phyloP scores from a whole-genome alignment of 441 rosid genomes.

The Euphorbia corollata region DNA sequence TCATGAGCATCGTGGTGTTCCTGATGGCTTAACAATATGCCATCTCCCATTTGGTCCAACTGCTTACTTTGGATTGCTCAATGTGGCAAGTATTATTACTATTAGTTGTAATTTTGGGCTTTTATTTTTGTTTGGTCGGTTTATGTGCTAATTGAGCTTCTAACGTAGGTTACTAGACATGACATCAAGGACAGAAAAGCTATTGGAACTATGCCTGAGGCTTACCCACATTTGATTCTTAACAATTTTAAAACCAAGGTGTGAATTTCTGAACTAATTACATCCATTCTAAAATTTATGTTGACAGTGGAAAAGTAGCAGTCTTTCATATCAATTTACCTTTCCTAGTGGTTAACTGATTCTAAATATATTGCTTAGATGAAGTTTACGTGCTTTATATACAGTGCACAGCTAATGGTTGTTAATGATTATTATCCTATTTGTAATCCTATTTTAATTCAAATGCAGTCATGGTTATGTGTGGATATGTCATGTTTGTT shows the following conservation, averaged over 20 bases:
- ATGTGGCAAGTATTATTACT: constrained; percentile 60
- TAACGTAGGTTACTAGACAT: constrained; percentile 73
- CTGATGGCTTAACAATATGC: constrained; percentile 71
- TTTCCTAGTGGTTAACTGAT: no score
- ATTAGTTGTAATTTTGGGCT: constrained; percentile 11
- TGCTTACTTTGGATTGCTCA: constrained; percentile 35
- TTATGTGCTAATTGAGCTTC: constrained; percentile 15
- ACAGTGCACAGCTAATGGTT: no score
- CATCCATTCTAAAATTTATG: neutral
- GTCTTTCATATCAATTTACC: neutral
- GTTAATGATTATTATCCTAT: no score
- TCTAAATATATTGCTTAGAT: no score
- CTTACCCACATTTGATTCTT: constrained; percentile 46
- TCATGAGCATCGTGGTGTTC: constrained; percentile 89
- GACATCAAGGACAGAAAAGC: constrained; percentile 63
- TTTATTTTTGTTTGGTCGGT: constrained; percentile 4
- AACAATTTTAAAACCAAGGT: constrained; percentile 13
- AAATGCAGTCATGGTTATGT: no score
- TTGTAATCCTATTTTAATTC: no score
- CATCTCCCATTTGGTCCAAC: constrained; percentile 51
- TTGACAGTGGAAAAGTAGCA: neutral
- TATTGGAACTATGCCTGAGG: constrained; percentile 84
- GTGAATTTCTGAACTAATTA: constrained; percentile 24
- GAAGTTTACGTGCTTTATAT: no score
- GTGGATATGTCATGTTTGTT: no score